Evolutionary conservation across 352 stramenopile genomes (phyloP).

Genomic region (Globisporangium orthogonon): DNA sequence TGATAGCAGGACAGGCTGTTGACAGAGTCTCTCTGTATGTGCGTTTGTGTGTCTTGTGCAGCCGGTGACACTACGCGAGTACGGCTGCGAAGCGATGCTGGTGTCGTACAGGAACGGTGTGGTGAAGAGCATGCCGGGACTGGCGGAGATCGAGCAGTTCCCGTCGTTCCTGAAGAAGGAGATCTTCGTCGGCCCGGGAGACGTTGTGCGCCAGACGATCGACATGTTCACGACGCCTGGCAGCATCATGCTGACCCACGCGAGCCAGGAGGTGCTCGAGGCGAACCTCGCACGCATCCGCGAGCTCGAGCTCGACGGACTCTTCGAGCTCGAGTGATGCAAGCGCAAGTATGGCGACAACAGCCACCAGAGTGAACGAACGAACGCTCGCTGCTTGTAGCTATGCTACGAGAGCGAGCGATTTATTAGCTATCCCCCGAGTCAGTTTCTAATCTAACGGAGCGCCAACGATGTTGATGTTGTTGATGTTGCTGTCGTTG

Average conservation of each 20-base stretch:
- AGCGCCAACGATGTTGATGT: not conserved
- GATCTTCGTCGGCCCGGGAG: constrained; percentile 80
- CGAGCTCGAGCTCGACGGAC: constrained; percentile 66
- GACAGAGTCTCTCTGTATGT: not conserved
- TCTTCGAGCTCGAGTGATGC: constrained; percentile 62
- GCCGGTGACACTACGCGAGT: constrained; percentile 65
- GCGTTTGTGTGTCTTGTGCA: constrained; percentile 4
- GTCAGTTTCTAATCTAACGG: constrained; percentile 3
- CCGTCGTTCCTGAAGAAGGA: constrained; percentile 91
- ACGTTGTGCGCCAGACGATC: constrained; percentile 86
- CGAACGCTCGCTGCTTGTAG: not conserved
- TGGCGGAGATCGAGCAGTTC: constrained; percentile 88
- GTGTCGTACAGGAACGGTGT: constrained; percentile 91
- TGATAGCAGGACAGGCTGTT: not conserved
- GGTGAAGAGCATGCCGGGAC: constrained; percentile 86
- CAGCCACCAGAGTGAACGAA: not conserved
- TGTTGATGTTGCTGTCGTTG: not conserved
- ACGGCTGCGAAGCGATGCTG: constrained; percentile 91
- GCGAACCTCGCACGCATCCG: constrained; percentile 88
- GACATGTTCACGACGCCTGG: constrained; percentile 94
- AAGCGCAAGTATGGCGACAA: not conserved
- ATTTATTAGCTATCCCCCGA: not conserved
- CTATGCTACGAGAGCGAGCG: not conserved
- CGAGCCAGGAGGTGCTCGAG: constrained; percentile 79
- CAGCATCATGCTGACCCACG: constrained; percentile 92